Percentiles rank a stretch among this genome's conserved stretches.
Conservation (phyloP, 306 rosid species). For the Quercus bicolor region DNA sequence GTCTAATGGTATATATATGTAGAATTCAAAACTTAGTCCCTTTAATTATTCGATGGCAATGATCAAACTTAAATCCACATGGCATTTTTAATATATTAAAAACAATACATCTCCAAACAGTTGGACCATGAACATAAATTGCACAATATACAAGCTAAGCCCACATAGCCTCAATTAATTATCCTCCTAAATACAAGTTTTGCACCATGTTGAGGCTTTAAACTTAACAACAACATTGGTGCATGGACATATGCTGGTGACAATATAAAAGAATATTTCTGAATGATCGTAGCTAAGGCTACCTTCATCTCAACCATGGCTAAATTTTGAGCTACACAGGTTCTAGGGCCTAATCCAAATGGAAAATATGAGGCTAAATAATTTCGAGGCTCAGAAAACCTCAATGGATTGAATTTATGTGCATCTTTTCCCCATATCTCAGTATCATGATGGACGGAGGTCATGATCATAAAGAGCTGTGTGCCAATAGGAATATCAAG, state of each 20-base stretch:
- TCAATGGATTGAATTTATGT: slow-evolving; percentile 52
- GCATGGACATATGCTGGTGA: slow-evolving; percentile 56
- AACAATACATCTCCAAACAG: neutral
- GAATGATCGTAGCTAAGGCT: slow-evolving; percentile 41
- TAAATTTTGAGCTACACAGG: slow-evolving; percentile 63
- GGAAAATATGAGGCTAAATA: slow-evolving; percentile 57
- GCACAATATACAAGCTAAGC: slow-evolving; percentile 20
- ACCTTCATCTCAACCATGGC: slow-evolving; percentile 57
- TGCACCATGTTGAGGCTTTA: slow-evolving; percentile 54
- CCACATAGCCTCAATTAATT: slow-evolving; percentile 6
- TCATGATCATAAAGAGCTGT: slow-evolving; percentile 49
- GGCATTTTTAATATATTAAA: neutral
- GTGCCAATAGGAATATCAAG: slow-evolving; percentile 56
- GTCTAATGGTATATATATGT: no score
- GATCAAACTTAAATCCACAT: neutral
- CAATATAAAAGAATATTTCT: slow-evolving; percentile 30
- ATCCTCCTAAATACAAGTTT: slow-evolving; percentile 41
- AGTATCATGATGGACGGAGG: slow-evolving; percentile 53
- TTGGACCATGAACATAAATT: slow-evolving; percentile 27
- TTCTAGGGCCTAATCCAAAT: slow-evolving; percentile 58
- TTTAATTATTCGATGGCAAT: no score
- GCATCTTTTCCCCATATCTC: slow-evolving; percentile 80
- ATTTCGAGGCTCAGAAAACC: slow-evolving; percentile 56
- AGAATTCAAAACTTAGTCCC: no score
- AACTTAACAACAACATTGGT: slow-evolving; percentile 26